phyloP scores from a whole-genome alignment of 805 yeast genomes.

The Cyberlindnera galapagoensis region DNA sequence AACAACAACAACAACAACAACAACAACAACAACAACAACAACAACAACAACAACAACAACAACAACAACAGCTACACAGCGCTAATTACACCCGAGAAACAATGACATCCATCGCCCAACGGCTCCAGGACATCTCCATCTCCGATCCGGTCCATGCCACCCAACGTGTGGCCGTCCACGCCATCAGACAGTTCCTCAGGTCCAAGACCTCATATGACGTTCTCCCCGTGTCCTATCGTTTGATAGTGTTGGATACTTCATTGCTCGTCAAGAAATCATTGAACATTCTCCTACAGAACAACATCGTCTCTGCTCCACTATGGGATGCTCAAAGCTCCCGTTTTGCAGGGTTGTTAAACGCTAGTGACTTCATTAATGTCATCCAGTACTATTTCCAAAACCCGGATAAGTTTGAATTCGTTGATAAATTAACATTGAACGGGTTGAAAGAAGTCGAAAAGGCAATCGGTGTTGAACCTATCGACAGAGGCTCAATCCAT shows the following conservation, averaged over 20 bases:
- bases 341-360: constrained; percentile 91
- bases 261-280: constrained; percentile 84
- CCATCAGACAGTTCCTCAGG: constrained; percentile 77
- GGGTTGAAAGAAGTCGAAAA: constrained; percentile 83
- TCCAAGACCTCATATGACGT: constrained; percentile 95
- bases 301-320: constrained; percentile 92
- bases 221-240: constrained; percentile 86
- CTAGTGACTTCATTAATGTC: constrained; percentile 89
- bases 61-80: neutral
- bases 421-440: constrained; percentile 77
- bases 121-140: constrained; percentile 20
- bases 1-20: too few species aligned
- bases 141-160: constrained; percentile 6
- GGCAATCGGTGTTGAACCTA: constrained; percentile 78
- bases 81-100: too few species aligned
- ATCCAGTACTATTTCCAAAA: constrained; percentile 88
- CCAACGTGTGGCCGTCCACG: constrained; percentile 69
- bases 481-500: constrained; percentile 82
- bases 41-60: too few species aligned
- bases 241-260: constrained; percentile 90
- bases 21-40: too few species aligned
- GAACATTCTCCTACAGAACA: constrained; percentile 84
- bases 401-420: constrained; percentile 83
- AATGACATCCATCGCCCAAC: constrained; percentile 22
- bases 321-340: constrained; percentile 89